Evolutionary conservation across 2,329 filamentous ascomycete species (phyloP).

Genomic region (Ramichloridium luteum): DNA sequence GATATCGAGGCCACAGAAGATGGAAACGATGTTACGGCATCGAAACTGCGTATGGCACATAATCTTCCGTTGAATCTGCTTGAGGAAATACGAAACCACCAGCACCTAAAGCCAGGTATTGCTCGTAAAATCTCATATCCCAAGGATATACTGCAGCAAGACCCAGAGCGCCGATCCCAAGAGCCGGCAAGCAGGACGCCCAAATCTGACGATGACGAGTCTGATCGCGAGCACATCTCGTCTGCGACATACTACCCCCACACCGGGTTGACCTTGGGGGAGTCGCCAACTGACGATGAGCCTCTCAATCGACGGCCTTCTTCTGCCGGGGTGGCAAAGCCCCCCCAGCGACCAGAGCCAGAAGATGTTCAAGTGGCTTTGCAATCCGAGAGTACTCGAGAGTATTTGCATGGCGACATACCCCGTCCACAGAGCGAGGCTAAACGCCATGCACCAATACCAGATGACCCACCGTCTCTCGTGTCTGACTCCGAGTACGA

Average conservation of each 20-base stretch:
- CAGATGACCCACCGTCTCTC: conserved; percentile 8
- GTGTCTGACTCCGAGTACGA: conserved; percentile 29
- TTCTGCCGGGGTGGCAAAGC: conserved; percentile 4
- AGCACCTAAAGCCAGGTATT: conserved; percentile 37
- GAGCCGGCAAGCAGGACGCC: conserved; percentile 9
- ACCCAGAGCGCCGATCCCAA: conserved; percentile 10
- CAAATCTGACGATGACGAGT: conserved; percentile 45
- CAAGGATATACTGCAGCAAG: conserved; percentile 13
- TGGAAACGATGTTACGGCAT: conserved; percentile 11
- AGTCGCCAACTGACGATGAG: conserved; percentile 22
- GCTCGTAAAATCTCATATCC: conserved; percentile 33
- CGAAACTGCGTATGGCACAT: conserved; percentile 21
- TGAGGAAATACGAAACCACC: conserved; percentile 44
- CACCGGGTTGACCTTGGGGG: conserved; percentile 41
- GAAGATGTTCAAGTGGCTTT: conserved; percentile 52
- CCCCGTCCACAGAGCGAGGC: conserved; percentile 15
- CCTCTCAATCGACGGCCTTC: conserved; percentile 14
- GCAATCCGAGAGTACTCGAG: conserved; percentile 47
- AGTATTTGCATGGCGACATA: conserved; percentile 49
- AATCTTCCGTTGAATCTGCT: conserved; percentile 39
- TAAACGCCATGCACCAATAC: conserved; percentile 7
- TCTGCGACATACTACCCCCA: conserved; percentile 74
- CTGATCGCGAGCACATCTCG: conserved; percentile 75
- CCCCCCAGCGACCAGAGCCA: neutral
- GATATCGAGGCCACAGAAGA: conserved; percentile 25